A percentile compares a stretch with the other conserved stretches of the same genome.
Conservation (phyloP, 768 basidiomycete genomes). For the Favolaschia claudopus region DNA sequence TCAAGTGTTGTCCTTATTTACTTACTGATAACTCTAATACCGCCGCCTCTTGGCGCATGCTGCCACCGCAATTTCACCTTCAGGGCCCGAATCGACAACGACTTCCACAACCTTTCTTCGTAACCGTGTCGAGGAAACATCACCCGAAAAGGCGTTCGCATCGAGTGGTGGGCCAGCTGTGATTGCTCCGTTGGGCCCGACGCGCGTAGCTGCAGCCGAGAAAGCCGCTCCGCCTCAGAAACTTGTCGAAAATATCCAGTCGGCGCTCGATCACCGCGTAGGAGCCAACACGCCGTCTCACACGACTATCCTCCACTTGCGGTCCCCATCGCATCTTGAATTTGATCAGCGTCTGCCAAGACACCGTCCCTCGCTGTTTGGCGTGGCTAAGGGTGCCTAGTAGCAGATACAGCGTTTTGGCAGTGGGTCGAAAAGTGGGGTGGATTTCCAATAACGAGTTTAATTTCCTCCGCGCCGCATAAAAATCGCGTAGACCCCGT, state of each 20-base stretch:
- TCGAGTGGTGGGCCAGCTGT: not conserved
- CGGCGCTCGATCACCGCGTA: constrained; percentile 74
- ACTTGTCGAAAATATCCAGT: constrained; percentile 53
- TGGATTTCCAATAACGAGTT: constrained; percentile 53
- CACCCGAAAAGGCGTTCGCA: constrained; percentile 13
- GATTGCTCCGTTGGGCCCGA: not conserved
- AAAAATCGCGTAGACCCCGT: constrained; percentile 52
- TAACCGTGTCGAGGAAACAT: constrained; percentile 13
- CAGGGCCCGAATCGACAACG: constrained; percentile 10
- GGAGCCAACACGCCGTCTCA: constrained; percentile 63
- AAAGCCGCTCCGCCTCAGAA: constrained; percentile 25
- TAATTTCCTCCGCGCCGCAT: constrained; percentile 52
- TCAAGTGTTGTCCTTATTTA: constrained; percentile 7
- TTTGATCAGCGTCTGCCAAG: constrained; percentile 48
- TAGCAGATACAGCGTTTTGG: constrained; percentile 66
- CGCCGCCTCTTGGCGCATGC: not conserved
- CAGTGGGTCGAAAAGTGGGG: constrained; percentile 59
- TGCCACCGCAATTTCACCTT: constrained; percentile 22
- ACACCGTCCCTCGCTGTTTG: constrained; percentile 62
- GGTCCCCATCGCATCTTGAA: constrained; percentile 67
- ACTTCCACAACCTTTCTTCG: constrained; percentile 20
- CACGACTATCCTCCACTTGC: constrained; percentile 60
- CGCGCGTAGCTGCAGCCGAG: constrained; percentile 1
- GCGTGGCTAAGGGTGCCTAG: constrained; percentile 58
- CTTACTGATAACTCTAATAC: constrained; percentile 13